Evolutionary conservation across 2,329 filamentous ascomycete species (phyloP), one percentile per base, ranked within the genome.

Genomic region (Claviceps africana): DNA sequence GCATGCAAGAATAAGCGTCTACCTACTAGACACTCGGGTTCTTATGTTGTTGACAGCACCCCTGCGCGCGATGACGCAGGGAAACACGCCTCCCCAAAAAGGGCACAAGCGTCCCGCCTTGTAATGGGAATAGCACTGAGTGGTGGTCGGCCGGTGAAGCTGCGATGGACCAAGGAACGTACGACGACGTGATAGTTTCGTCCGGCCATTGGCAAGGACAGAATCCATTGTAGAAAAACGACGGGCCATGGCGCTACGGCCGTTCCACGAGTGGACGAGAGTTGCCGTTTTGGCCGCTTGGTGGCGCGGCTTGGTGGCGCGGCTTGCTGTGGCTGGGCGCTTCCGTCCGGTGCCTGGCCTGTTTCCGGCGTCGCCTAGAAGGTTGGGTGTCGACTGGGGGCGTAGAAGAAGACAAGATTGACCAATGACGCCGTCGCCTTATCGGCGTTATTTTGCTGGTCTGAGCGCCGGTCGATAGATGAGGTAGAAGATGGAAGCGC

Each of bases 281-380:
- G 25, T 25, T 25, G 51, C 47, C 31, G 46, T 53, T 53, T 44
- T 31, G 51, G 51, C 51, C 43, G 47, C 47, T 45, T 25, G 25
- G 46, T 48, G 51, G 53, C 51, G 51, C 28, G 28, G 44, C 30
- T 35, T 25, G 3, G 25, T 25, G 51, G 53, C 51, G 51, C 28
- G 28, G 44, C 30, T 35, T 25, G 3, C 3, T 25, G 25, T 25
- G 25, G 25, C 25, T 25, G 25, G 25, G 25, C 25, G 25, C 25
- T 25, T 25, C 25, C 25, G 5, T 25, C 5, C 5, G 25, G 25
- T 25, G 25, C 25, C 25, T 25, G 25, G 25, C 25, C 25, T 25
- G 25, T 25, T 25, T 25, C 25, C 25, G 25, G 25, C n/a, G 25
- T 5, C 25, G 25, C 25, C 25, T 25, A 25, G 25, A 25, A 25